These are phyloP conservation scores for Mucuna pruriens DNA, from an alignment of 306 rosid species.

Conservation along the genomic window DNA sequence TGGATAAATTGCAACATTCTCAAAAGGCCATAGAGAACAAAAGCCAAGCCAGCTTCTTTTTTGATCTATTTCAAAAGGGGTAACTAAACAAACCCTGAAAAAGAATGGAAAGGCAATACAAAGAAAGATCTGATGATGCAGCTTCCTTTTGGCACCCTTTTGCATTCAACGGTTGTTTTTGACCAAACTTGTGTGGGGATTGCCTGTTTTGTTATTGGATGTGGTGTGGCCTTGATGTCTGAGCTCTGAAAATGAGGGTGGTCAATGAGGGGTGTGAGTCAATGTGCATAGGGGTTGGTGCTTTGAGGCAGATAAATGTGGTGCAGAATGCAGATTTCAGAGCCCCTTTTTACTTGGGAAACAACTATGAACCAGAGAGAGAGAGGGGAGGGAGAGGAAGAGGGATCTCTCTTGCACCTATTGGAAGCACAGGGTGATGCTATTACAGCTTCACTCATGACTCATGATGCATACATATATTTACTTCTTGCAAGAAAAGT, in stretches of 20 bases:
- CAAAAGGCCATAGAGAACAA: conserved; percentile 37
- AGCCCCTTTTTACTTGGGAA: conserved; percentile 50
- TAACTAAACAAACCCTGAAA: conserved; percentile 8
- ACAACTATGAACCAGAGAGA: conserved; percentile 34
- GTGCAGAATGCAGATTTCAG: conserved; percentile 44
- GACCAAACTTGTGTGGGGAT: neutral
- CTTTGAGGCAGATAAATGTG: conserved; percentile 38
- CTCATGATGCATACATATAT: neutral
- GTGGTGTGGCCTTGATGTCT: conserved; percentile 30
- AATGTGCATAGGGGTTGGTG: conserved; percentile 55
- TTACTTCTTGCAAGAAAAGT: neutral
- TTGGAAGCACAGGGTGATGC: conserved; percentile 28
- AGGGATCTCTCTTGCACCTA: conserved; percentile 2
- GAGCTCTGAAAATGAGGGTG: conserved; percentile 53
- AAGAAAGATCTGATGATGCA: conserved; percentile 10
- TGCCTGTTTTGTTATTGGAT: neutral
- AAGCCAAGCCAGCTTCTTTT: neutral
- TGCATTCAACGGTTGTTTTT: neutral
- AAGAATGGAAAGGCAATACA: conserved; percentile 18
- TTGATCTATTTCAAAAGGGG: conserved; percentile 42
- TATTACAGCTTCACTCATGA: neutral
- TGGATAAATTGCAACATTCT: neutral
- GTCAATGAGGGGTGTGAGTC: conserved; percentile 46
- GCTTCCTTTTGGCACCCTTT: conserved; percentile 7
- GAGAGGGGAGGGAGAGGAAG: neutral